Percentiles rank a stretch among this genome's conserved stretches.
These are phyloP conservation scores for Talaromyces nanjingensis DNA, from an alignment of 495 filamentous ascomycete genomes.

Conservation along the genomic window DNA sequence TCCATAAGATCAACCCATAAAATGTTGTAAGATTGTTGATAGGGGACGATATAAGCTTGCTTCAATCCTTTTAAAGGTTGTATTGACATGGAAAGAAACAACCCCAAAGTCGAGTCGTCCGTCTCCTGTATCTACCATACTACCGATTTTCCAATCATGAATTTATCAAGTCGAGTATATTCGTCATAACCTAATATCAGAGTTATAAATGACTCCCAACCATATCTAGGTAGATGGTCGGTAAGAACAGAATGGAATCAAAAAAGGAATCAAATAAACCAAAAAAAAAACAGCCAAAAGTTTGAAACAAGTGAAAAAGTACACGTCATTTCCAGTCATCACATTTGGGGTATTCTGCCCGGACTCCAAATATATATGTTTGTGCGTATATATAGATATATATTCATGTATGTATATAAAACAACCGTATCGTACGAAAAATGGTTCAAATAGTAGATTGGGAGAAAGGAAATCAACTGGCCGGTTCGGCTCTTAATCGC, in stretches of 20 bases:
- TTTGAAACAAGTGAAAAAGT: not conserved
- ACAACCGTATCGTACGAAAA: not conserved
- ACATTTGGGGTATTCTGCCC: slow-evolving; percentile 3
- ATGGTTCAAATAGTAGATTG: not conserved
- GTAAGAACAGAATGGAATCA: not conserved
- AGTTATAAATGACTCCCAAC: not conserved
- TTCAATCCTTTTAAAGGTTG: no score
- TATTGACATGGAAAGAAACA: not conserved
- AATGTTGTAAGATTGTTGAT: not conserved
- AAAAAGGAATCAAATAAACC: not conserved
- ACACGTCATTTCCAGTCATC: slow-evolving; percentile 6
- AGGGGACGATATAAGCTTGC: no score
- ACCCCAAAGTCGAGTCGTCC: not conserved
- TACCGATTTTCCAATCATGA: not conserved
- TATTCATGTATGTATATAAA: not conserved
- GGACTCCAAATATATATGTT: slow-evolving; percentile 2
- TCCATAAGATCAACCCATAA: not conserved
- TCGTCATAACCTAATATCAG: not conserved
- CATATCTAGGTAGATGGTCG: not conserved
- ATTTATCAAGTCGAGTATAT: not conserved
- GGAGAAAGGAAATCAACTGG: not conserved
- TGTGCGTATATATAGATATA: not conserved
- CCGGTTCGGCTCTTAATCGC: not conserved
- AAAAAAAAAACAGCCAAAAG: not conserved
- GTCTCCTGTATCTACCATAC: no score